Conservation (phyloP, 495 filamentous ascomycete species). For the Aspergillus sclerotiicarbonarius region DNA sequence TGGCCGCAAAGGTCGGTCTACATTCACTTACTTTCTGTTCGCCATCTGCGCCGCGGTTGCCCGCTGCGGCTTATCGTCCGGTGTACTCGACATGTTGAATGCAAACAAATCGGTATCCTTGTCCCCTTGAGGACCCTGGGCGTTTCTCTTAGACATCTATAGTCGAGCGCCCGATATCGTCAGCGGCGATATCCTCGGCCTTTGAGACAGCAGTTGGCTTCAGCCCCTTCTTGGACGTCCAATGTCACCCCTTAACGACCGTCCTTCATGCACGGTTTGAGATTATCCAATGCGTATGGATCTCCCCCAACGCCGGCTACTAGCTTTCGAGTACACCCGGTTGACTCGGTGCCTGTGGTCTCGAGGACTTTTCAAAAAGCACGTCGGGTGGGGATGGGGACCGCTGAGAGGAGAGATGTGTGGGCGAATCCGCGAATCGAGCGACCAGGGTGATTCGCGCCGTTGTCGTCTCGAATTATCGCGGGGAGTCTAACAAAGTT, state of each 20-base stretch:
- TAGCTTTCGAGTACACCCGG: background rate
- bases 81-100: constrained; percentile 43
- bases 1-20: constrained; percentile 22
- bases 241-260: constrained; percentile 5
- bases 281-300: background rate
- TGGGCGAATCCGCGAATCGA: background rate
- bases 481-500: background rate
- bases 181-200: background rate
- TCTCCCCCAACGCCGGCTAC: background rate
- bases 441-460: background rate
- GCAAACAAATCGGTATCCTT: constrained; percentile 28
- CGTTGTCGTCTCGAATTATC: background rate
- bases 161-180: constrained; percentile 4
- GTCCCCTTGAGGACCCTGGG: constrained; percentile 36
- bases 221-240: constrained; percentile 16
- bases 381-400: background rate
- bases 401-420: constrained; percentile 10
- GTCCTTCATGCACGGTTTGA: constrained; percentile 17
- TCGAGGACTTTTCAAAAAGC: background rate
- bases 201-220: constrained; percentile 8
- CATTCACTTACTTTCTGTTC: constrained; percentile 49
- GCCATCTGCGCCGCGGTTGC: constrained; percentile 54
- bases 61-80: constrained; percentile 46
- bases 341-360: background rate
- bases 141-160: constrained; percentile 41